Base-by-base conservation (phyloP, 1,284 basidiomycete genomes). In the Moesziomyces sp. region DNA sequence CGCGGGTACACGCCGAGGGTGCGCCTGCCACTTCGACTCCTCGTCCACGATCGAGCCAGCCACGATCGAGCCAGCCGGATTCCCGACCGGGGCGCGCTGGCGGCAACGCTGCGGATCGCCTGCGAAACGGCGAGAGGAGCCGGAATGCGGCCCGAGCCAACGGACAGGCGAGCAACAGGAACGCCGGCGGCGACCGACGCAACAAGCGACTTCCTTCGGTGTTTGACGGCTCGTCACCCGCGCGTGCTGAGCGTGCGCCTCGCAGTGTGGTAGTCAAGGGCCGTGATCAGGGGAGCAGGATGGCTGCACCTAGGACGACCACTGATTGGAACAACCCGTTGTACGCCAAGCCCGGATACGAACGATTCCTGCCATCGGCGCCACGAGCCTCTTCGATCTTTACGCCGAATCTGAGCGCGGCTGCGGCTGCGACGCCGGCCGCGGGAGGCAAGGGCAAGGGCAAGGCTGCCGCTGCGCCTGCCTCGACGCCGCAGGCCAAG, bases 241-340 rank as follows among this genome's bases (percentile, higher is more conserved):
- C 65, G 18, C 33, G 42, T 21, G 50, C 42, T 1, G 28, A 26
- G 5, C 55, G 59, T 21, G 28, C 53, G 14, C 45, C 24, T 26
- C 26, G 52, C 16, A 52, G 43, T 7, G 16, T 30, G 8, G 21
- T 46, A n/a, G 23, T 59, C 45, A 62, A 62, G 30, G 49, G 52
- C n/a, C 13, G 57, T 0, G 30, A 40, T 7, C 46, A 50, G 28
- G 35, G 38, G 23, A 35, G 42, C 23, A 26, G 8, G 21, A 23
- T 55, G 51, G 43, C 68, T 5, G 68, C 68, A 16, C 68, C 54
- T 7, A 7, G 58, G 19, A 57, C 60, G 5, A 54, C 18, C 21
- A 72, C 69, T 33, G 63, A 72, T 44, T 72, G 69, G 69, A 72
- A 72, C 59, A 72, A 42, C 19, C 47, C 69, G 2, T 46, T 66